Evolutionary conservation across 139 green algal genomes (phyloP), one percentile per base, ranked within the genome.

Genomic region (Chlamydomonas urium): DNA sequence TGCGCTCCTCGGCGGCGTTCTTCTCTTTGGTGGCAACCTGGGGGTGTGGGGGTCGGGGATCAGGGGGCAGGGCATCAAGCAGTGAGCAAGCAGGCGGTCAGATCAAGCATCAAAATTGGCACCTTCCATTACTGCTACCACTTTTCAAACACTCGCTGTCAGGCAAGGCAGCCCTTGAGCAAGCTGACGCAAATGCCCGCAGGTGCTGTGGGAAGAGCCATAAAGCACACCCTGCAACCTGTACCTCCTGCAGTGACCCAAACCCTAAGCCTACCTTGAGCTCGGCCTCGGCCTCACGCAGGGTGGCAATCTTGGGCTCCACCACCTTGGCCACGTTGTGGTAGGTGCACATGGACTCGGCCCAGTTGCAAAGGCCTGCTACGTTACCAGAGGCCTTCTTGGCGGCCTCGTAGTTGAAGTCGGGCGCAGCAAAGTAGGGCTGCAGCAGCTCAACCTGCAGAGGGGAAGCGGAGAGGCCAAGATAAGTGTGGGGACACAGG

Each of bases 361-460:
- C 86, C 93, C 93, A 98, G 81, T 95, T 96, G 75, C 92, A 97
- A 29, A 98, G 85, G 2, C 93, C 93, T 32, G 89, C 91, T 57
- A 96, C 89, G 73, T 92, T 93, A 57, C 88, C 79, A 2, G 80
- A 89, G 0, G 90, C 88, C 83, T 97, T 97, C 74, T 93, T 90
- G 28, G 93, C 93, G 23, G 76, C 69, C 2, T 96, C 89, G 72
- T 87, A 97, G 80, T 92, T 97, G 88, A 97, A 98, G 83, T 97
- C 93, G 23, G 86, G 85, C 3, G 87, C 83, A 0, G 48, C 58
- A 70, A 97, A 96, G 88, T 98, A 98, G 37, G 93, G 93, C 80
- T 67, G 21, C 32, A 67, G 60, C 60, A 67, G 60, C 60, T 67
- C 63, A 56, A 71, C n/a, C n/a, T n/a, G n/a, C n/a, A n/a, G n/a